Evolutionary conservation across 208 protist genomes (phyloP).

Genomic region (Leishmania amazonensis): DNA sequence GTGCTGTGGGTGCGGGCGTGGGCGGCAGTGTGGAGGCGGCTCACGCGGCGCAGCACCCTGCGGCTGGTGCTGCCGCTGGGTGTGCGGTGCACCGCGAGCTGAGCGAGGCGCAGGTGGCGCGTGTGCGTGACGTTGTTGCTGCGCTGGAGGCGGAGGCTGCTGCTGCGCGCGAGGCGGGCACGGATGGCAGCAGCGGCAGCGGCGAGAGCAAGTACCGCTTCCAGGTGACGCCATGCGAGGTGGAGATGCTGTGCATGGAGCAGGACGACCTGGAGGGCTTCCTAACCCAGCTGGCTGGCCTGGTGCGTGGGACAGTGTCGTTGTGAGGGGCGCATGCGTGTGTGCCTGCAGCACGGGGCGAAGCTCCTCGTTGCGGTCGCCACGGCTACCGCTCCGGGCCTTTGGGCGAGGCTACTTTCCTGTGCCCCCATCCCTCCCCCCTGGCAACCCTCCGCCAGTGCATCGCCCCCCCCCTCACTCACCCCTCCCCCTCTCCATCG

Average conservation of each 20-base stretch:
- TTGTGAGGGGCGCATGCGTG: constrained; percentile 17
- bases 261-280: constrained; percentile 70
- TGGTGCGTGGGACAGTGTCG: constrained; percentile 32
- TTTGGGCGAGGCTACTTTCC: background rate
- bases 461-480: background rate
- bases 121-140: constrained; percentile 34
- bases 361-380: background rate
- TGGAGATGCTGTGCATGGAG: constrained; percentile 77
- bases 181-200: background rate
- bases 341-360: background rate
- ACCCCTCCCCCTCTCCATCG: background rate
- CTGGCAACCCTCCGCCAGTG: background rate
- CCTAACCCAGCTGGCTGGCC: constrained; percentile 33
- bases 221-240: constrained; percentile 66
- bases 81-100: constrained; percentile 43
- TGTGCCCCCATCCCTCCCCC: background rate
- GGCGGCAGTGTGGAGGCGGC: constrained; percentile 12
- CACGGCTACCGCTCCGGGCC: background rate
- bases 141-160: constrained; percentile 27
- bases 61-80: constrained; percentile 28
- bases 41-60: constrained; percentile 13
- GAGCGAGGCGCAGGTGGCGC: constrained; percentile 33
- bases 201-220: constrained; percentile 35
- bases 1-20: background rate
- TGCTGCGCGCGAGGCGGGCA: background rate